Conservation (phyloP, 2,329 filamentous ascomycete species). For the Colletotrichum higginsianum region DNA sequence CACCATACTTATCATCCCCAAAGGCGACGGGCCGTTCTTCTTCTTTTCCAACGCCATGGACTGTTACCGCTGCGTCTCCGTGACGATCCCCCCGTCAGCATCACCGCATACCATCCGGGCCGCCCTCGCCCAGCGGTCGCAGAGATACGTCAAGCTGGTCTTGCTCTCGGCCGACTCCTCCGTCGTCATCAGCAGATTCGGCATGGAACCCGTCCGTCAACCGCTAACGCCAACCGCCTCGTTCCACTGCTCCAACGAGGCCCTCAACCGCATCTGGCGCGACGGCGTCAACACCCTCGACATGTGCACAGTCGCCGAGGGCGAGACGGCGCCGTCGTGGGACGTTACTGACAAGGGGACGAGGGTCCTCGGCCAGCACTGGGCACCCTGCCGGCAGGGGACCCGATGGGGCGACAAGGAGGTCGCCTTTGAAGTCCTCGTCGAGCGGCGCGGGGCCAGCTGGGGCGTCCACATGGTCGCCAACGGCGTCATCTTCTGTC, state of each 20-base stretch:
- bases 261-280: conserved; percentile 28
- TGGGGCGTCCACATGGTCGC: conserved; percentile 41
- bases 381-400: conserved; percentile 36
- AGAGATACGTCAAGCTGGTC: conserved; percentile 21
- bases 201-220: not conserved
- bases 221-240: not conserved
- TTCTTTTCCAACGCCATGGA: conserved; percentile 41
- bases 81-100: not conserved
- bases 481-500: conserved; percentile 38
- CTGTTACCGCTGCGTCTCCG: conserved; percentile 24
- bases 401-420: conserved; percentile 29
- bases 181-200: conserved; percentile 11
- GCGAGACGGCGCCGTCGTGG: conserved; percentile 26
- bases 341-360: conserved; percentile 29
- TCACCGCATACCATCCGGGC: conserved; percentile 18
- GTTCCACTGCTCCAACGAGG: conserved; percentile 23
- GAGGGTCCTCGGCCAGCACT: conserved; percentile 25
- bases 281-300: conserved; percentile 34
- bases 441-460: conserved; percentile 26
- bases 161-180: conserved; percentile 5
- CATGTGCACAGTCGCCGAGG: conserved; percentile 29
- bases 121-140: conserved; percentile 16
- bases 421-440: conserved; percentile 14
- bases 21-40: conserved; percentile 34
- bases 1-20: too few species aligned